Evolutionary conservation across 2,329 filamentous ascomycete species (phyloP), one percentile per base, ranked within the genome.

Genomic region (Pseudocercospora crystallina): DNA sequence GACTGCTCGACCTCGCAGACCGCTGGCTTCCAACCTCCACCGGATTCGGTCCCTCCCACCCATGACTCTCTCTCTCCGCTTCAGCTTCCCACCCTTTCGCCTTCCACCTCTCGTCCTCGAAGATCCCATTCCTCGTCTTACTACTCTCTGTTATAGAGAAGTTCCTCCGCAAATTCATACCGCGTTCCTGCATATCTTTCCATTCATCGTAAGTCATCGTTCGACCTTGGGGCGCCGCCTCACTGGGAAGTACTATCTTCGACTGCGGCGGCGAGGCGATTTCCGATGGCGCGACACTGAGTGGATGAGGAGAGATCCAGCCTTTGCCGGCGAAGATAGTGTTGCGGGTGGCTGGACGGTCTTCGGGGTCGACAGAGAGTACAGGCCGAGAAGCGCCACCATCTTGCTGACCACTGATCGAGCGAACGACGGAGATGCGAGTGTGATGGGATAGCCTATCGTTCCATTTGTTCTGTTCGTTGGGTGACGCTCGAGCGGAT

Each of bases 241-340:
- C 46, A n/a, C 50, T 46, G 1, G 59, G 61, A 11, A 65, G 43
- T 4, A 53, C 37, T 15, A 66, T 61, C 26, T 43, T 54, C 5
- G 60, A 60, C 42, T 64, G 60, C 29, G 58, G 59, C 8, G 59
- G 51, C 10, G 61, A 58, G 7, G 51, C 51, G 2, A 54, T 11
- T 5, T 53, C 51, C 2, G 51, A 53, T 0, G 58, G 43, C 8
- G 61, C 53, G 14, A 51, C 40, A 36, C 64, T 66, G 2, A 67
- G 56, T 5, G 65, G 65, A 31, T 68, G 65, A 8, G 64, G 64
- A n/a, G 64, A 64, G 35, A 68, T 67, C 65, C 65, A 68, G 38
- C 65, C 65, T 40, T 54, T 56, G 35, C 65, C 65, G 5, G 65
- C 65, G 33, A 65, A 67, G 13, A 65, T 51, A 9, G 61, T 64